phyloP scores from a whole-genome alignment of 2,329 filamentous ascomycete species.

The Curvularia sp. region DNA sequence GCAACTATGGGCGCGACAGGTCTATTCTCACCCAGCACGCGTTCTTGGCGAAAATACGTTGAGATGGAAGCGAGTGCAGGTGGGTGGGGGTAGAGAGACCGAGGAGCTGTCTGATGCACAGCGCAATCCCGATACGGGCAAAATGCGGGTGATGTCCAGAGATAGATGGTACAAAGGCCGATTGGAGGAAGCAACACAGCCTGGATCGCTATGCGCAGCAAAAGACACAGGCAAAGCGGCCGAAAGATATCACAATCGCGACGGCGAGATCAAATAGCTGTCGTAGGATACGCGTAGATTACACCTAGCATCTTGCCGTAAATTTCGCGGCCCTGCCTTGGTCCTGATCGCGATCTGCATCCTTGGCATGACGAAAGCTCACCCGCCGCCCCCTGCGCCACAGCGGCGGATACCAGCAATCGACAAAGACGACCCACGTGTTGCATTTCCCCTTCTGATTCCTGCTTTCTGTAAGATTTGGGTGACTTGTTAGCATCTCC shows the following conservation, averaged over 20 bases:
- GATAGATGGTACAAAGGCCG: background rate
- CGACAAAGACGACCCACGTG: constrained; percentile 23
- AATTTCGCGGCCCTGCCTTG: constrained; percentile 35
- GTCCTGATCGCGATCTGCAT: constrained; percentile 33
- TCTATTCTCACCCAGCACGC: background rate
- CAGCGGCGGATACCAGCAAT: constrained; percentile 5
- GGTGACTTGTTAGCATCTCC: constrained; percentile 3
- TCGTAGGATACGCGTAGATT: constrained; percentile 31
- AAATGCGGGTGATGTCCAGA: constrained; percentile 22
- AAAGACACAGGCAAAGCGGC: constrained; percentile 2
- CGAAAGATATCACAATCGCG: constrained; percentile 3
- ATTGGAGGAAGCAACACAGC: constrained; percentile 4
- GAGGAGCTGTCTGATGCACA: constrained; percentile 8
- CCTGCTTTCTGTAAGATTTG: constrained; percentile 10
- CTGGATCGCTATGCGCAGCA: constrained; percentile 4
- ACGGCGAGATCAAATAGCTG: constrained; percentile 9
- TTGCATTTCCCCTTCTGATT: constrained; percentile 26
- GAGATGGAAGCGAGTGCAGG: constrained; percentile 4
- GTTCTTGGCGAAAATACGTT: background rate
- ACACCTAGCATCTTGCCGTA: constrained; percentile 25
- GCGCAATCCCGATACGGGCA: constrained; percentile 12
- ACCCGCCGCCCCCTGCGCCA: constrained; percentile 29
- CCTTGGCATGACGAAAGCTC: constrained; percentile 36
- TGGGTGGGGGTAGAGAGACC: constrained; percentile 6
- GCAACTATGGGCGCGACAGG: background rate